Base-by-base conservation (phyloP, 257 asterid genomes). In the Solanum ossicruentum region DNA sequence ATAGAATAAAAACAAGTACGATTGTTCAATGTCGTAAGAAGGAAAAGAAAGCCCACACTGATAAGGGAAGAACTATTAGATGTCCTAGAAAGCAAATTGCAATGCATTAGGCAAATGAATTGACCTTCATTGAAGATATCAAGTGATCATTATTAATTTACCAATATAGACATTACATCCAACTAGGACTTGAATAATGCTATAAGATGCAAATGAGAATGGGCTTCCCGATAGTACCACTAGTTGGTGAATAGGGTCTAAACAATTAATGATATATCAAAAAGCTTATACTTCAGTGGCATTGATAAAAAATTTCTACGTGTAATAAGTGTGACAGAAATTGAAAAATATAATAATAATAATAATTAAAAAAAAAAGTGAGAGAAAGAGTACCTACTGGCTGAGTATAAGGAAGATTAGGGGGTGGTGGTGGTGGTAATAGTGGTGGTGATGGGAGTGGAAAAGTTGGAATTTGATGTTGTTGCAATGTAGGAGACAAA, bases 321-420 rank as follows among this genome's bases (percentile, higher is more conserved):
- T 28, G 45, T 67, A 67, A 67, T 67, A 67, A 67, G 32, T 67
- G 49, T 32, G 75, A 3, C 12, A 17, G 18, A 49, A 84, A 36
- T 28, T 82, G n/a, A 82, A 26, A 12, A 16, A 17, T 17, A 8
- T 4, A 36, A 36, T 12, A 6, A 7, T 6, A 36, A 36, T 65
- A 6, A 32, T 32, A 32, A 32, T 32, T 32, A 6, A 65, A 26
- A 17, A 67, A 13, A 17, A 17, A 11, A 16, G 55, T 49, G 79
- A 81, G 89, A 87, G 85, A 85, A 71, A 57, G 87, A 85, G 86
- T 93, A 94, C 98, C 97, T 89, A 90, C 91, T 84, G 92, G 95
- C 84, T 87, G 96, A 52, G 84, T 28, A 23, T 12, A 36, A 57
- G 83, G 47, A 51, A 77, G 12, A 77, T 52, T 51, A 23, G 47